Base-by-base conservation (phyloP, 257 asterid species). In the Scutellaria minor region DNA sequence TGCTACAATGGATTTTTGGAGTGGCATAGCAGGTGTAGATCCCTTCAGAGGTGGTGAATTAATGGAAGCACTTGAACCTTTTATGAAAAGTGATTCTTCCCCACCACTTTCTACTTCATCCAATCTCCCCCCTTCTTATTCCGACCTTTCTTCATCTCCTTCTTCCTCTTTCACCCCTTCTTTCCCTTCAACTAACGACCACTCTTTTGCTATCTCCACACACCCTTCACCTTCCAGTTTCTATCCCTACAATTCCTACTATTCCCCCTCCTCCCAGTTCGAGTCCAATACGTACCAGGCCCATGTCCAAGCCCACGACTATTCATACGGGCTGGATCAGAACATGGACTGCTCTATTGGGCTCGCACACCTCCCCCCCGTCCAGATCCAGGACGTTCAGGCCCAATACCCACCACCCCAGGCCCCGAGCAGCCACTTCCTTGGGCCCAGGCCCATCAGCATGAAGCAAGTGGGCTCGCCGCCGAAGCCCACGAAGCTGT, bases 31-130 rank as follows among this genome's bases (percentile, higher is more conserved):
- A 14, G 58, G 68, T 61, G 75, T 84, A 75, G 91, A 88, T 51
- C 86, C 90, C 9, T 80, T 83, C 14, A 66, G 50, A 48, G 98
- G 96, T 54, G 90, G 91, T 48, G 99, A 95, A 75, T 65, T 95
- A 0, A 95, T 92, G 98, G 96, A 95, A 81, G 99, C 91, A 77
- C 96, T 95, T 84, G 95, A 79, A 39, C 98, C 99, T 87, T 95
- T 95, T 86, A 88, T 91, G 86, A 92, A 88, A 78, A 83, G 92
- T 87, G 87, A 89, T 84, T 81, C 91, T 61, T 79, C 87, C 81
- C 61, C 84, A 47, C 84, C 86, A 27, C 24, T 63, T 63, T 77
- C 84, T 63, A n/a, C 87, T 61, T 66, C 84, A 68, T 71, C 85
- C 52, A 39, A 50, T 75, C 79, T 47, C 51, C 74, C 80, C 24